phyloP scores from a whole-genome alignment of 495 filamentous ascomycete species.

The Parmelia sp. region DNA sequence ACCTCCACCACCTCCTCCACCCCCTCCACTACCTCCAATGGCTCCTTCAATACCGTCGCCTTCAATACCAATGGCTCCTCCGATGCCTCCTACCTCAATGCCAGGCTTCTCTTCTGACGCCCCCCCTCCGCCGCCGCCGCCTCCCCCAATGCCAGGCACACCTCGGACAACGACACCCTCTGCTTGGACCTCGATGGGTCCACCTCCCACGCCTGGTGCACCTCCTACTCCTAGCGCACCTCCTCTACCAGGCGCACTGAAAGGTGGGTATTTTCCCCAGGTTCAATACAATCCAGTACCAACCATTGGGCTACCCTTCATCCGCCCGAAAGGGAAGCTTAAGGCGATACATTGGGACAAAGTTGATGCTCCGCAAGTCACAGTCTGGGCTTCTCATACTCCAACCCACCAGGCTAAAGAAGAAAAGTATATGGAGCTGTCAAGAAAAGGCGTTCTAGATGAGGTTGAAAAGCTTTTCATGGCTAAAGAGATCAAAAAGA shows the following conservation, averaged over 20 bases:
- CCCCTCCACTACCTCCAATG: slow-evolving; percentile 42
- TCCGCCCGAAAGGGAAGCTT: slow-evolving; percentile 95
- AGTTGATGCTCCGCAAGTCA: slow-evolving; percentile 86
- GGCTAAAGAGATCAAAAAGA: slow-evolving; percentile 91
- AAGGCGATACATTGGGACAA: slow-evolving; percentile 99
- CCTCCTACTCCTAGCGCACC: slow-evolving; percentile 52
- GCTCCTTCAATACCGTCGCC: slow-evolving; percentile 44
- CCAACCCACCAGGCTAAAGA: slow-evolving; percentile 78
- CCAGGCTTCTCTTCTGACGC: slow-evolving; percentile 40
- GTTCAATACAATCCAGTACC: slow-evolving; percentile 40
- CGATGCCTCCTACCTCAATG: slow-evolving; percentile 33
- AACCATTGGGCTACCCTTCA: slow-evolving; percentile 59
- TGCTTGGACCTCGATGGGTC: slow-evolving; percentile 29
- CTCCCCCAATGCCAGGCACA: slow-evolving; percentile 38
- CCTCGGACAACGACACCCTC: slow-evolving; percentile 23
- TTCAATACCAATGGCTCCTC: slow-evolving; percentile 30
- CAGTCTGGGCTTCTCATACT: slow-evolving; percentile 87
- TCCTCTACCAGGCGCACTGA: slow-evolving; percentile 52
- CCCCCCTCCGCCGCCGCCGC: slow-evolving; percentile 53
- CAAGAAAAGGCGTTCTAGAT: slow-evolving; percentile 87
- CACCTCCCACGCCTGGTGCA: slow-evolving; percentile 43
- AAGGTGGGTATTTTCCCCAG: slow-evolving; percentile 44
- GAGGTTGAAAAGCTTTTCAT: slow-evolving; percentile 96
- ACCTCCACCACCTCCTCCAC: slow-evolving; percentile 48
- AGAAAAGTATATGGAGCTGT: slow-evolving; percentile 89